Base-by-base conservation (phyloP, 805 yeast genomes). In the Candida nitratophila region DNA sequence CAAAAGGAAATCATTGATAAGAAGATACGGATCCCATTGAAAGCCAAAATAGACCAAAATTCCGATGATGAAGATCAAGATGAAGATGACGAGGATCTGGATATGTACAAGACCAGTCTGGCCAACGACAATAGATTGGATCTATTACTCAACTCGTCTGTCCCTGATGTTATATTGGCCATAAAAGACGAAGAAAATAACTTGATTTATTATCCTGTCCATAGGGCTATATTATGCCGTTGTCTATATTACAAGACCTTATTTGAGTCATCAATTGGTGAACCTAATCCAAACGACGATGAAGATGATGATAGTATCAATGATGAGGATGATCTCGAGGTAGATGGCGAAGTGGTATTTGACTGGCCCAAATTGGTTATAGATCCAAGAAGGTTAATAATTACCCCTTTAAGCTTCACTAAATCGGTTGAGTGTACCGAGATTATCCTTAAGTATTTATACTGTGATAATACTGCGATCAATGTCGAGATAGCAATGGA, bases 201-300 rank as follows among this genome's bases (percentile, higher is more conserved):
- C 36, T 56, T 40, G 3, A 53, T 59, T 0, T 70, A 68, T 46
- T 84, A 77, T 53, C 90, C 91, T 1, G 79, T 71, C 5, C 86
- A 86, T 58, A 67, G 80, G 36, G 71, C 85, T 0, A 72, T 85
- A 40, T 56, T 86, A 21, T 60, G 71, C 5, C 63, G 89, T 35
- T 74, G 85, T 3, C 83, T 76, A 37, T 85, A 81, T 58, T 86
- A 77, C 53, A 76, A 70, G 42, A 71, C 78, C 2, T 73, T 84
- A 81, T 78, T 86, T 55, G 57, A 66, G 10, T 78, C 86, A 1
- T 57, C 70, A 1, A 75, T 76, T 45, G 29, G 30, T 36, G 19
- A 22, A 15, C 15, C 19, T n/a, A 20, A 46, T 55, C 4, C 79
- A 73, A 44, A 52, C 56, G 3, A 40, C 43, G 17, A 33, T 42